Evolutionary conservation across 2,329 filamentous ascomycete genomes (phyloP), one percentile per base, ranked within the genome.

Genomic region (Elsinoe batatas): DNA sequence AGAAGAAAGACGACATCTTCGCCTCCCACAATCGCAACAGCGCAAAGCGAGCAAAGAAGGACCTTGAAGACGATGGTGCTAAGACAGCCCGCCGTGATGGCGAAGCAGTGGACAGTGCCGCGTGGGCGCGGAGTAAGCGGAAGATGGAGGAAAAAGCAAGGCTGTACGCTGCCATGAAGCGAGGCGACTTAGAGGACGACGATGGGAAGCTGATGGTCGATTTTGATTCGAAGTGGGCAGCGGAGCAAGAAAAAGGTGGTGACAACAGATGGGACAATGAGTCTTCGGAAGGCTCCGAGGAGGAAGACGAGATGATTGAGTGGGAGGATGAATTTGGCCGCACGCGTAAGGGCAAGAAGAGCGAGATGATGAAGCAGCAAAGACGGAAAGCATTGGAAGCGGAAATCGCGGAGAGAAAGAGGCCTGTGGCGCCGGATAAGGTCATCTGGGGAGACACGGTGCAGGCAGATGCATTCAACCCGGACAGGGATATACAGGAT

Each of bases 151-250:
- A 90, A 72, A 98, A 98, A 71, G 89, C 88, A 3, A 81, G 87
- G 3, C 72, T 93, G 1, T 98, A 98, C 70, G 84, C 87, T 5
- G 87, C 88, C 36, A 85, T 98, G 82, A 95, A 95, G 71, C 80
- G 87, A 33, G 91, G 91, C n/a, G 85, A 95, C 65, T 59, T 76
- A 40, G 80, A 87, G 61, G 80, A 84, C 65, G 75, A 81, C 62
- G 74, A 80, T 40, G 81, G 83, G 62, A 78, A 80, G 20, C 79
- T 76, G 60, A 71, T 95, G 22, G 85, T 98, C 2, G 91, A 98
- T 72, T 98, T 98, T 69, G 93, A 97, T 71, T 79, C 85, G 58
- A 98, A 97, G 73, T 97, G 93, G 91, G 89, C 86, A 0, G 64
- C 60, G 12, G 60, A 61, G 22, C 73, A 75, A 55, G 70, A 68